Evolutionary conservation across 805 yeast genomes (phyloP), one percentile per base, ranked within the genome.

Genomic region (Debaryomyces hansenii): DNA sequence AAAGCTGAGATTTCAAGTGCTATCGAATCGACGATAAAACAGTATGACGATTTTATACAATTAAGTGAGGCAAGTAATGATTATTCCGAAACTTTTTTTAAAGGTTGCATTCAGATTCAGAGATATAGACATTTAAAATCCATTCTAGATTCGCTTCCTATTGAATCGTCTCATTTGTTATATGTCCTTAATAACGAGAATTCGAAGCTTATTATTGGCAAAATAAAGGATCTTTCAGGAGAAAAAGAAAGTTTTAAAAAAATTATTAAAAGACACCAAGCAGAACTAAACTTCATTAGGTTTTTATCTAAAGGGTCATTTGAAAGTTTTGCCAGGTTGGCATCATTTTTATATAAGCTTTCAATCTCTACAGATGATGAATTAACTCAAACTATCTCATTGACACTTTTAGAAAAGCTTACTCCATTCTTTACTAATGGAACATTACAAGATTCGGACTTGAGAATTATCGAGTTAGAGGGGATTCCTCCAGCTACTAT

Each of bases 31-130:
- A 56, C 53, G 12, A 48, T 66, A 20, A 34, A 44, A 14, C 56
- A 60, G 27, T 56, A 55, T 43, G 49, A 57, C 34, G 41, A 40
- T 9, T 52, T 53, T 44, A 51, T 56, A 29, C 35, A 37, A 20
- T 42, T 44, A n/a, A 42, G 45, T 11, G 46, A 49, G n/a, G 44
- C 35, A 12, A 37, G 29, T 28, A 24, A 43, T 9, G 37, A 46
- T 5, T 45, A 48, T 27, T 47, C 53, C 21, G 38, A 47, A 5
- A 44, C 46, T 28, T 56, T 52, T 42, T 62, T 59, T 44, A 48
- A 50, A 33, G 43, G 60, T 14, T 50, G 57, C 20, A 52, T 64
- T 42, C 65, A 61, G 41, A 48, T 59, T n/a, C 53, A 58, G 33
- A 52, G 64, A 18, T 63, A 62, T 48, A 57, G 56, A 32, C 44